These are phyloP conservation scores for Tolypocladium ovalisporum DNA, from an alignment of 2,329 filamentous ascomycete species.

Conservation along the genomic window DNA sequence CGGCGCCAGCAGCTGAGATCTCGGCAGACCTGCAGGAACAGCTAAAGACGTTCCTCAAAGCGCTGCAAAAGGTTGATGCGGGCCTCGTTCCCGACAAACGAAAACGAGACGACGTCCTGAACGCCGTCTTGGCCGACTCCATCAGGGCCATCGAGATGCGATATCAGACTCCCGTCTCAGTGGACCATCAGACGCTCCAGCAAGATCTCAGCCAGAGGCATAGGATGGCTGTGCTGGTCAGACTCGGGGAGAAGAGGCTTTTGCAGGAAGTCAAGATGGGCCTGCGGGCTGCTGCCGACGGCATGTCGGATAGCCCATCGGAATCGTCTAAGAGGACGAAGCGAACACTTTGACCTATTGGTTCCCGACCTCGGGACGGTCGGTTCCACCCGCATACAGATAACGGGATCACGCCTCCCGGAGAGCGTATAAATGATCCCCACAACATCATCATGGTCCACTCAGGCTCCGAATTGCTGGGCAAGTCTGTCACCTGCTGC, in stretches of 20 bases:
- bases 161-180: slow-evolving; percentile 29
- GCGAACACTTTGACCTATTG: slow-evolving; percentile 8
- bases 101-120: slow-evolving; percentile 34
- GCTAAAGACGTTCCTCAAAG: slow-evolving; percentile 38
- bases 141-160: slow-evolving; percentile 26
- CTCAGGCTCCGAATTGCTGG: not conserved
- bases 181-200: slow-evolving; percentile 28
- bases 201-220: slow-evolving; percentile 22
- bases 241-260: slow-evolving; percentile 62
- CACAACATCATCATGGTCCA: not conserved
- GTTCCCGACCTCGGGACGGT: too few species aligned
- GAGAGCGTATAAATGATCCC: not conserved
- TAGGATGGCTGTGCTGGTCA: slow-evolving; percentile 55
- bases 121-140: slow-evolving; percentile 26
- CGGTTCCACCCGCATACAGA: not conserved
- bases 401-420: not conserved
- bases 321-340: slow-evolving; percentile 19
- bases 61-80: slow-evolving; percentile 31
- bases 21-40: slow-evolving; percentile 42
- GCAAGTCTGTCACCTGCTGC: not conserved
- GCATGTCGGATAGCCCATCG: slow-evolving; percentile 8
- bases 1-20: slow-evolving; percentile 27
- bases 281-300: slow-evolving; percentile 15
- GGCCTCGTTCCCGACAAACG: slow-evolving; percentile 35
- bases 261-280: slow-evolving; percentile 39